phyloP scores from a whole-genome alignment of 441 rosid species.

The Macaranga tanarius region DNA sequence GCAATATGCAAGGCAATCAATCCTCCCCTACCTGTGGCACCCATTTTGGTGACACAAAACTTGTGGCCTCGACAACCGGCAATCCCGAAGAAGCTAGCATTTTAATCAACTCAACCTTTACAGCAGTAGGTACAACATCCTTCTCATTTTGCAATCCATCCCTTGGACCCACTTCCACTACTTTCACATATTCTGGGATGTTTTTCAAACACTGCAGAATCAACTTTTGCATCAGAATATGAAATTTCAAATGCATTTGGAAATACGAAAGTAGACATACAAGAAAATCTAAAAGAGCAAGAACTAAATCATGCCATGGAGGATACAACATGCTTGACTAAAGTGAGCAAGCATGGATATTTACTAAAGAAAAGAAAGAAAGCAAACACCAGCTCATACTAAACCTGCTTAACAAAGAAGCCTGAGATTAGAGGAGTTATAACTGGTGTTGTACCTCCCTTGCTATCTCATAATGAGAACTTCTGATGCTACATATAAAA shows the following conservation, averaged over 20 bases:
- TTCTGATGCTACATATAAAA: not conserved
- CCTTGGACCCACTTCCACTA: conserved; percentile 98
- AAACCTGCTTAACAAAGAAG: not conserved
- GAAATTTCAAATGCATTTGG: not conserved
- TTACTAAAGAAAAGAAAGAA: too few species aligned
- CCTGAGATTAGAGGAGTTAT: not conserved
- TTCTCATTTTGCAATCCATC: conserved; percentile 98
- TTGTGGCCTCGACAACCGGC: conserved; percentile 85
- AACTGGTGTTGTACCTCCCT: not conserved
- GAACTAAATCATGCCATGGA: not conserved
- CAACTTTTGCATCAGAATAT: not conserved
- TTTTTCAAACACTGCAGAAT: conserved; percentile 53
- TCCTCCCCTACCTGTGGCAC: conserved; percentile 70
- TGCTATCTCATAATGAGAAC: not conserved
- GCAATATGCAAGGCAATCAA: not conserved
- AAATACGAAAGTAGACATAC: not conserved
- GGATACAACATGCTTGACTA: not conserved
- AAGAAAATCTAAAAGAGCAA: too few species aligned
- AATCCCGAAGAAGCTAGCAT: conserved; percentile 72
- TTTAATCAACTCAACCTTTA: conserved; percentile 78
- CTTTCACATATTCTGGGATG: conserved; percentile 79
- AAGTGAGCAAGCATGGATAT: not conserved
- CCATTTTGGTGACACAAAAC: conserved; percentile 99
- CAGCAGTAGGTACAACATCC: conserved; percentile 62
- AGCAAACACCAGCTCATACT: not conserved